Conservation (phyloP, 805 yeast species). For the Citeromyces matritensis region DNA sequence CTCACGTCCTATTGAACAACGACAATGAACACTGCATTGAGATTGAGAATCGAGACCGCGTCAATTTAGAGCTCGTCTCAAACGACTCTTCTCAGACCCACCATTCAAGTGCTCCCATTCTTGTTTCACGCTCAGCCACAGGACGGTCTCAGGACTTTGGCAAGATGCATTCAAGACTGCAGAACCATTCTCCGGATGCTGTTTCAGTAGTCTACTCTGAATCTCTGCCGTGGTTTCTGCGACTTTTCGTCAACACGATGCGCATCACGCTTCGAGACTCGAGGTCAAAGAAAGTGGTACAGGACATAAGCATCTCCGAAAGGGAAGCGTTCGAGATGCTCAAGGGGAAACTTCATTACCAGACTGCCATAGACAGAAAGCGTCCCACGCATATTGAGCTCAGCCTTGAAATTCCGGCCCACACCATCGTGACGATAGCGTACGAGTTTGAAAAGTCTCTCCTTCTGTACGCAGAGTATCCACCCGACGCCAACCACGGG, state of each 20-base stretch:
- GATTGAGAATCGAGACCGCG: constrained; percentile 8
- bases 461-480: constrained; percentile 77
- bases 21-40: constrained; percentile 8
- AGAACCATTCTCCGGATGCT: constrained; percentile 26
- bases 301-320: constrained; percentile 6
- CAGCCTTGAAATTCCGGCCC: constrained; percentile 46
- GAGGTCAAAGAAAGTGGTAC: constrained; percentile 4
- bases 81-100: constrained; percentile 26
- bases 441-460: constrained; percentile 82
- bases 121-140: constrained; percentile 73
- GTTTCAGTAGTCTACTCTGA: constrained; percentile 58
- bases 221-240: constrained; percentile 86
- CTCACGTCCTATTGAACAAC: background rate
- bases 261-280: constrained; percentile 15
- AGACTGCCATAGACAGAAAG: constrained; percentile 66
- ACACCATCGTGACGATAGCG: constrained; percentile 41
- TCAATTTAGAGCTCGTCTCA: constrained; percentile 26
- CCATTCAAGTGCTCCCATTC: constrained; percentile 40
- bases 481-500: constrained; percentile 99
- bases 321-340: constrained; percentile 20
- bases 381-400: constrained; percentile 80
- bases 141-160: constrained; percentile 90
- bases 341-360: constrained; percentile 39
- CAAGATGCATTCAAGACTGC: constrained; percentile 65
- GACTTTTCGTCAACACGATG: constrained; percentile 65